Base-by-base conservation (phyloP, 139 green algal genomes). In the Zygnema circumcarinatum region DNA sequence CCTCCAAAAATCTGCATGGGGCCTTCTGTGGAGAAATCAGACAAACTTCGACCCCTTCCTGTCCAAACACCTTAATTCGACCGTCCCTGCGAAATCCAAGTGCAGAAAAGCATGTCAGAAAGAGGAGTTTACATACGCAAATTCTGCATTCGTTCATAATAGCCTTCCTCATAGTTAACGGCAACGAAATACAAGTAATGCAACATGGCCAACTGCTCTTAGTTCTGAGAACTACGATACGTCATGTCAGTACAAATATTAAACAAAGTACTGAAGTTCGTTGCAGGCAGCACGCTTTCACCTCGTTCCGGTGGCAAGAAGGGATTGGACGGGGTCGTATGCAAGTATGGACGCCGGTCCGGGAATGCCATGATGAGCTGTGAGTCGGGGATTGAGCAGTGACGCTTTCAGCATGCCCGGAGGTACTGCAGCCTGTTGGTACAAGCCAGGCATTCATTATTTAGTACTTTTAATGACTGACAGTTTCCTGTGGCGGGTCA, bases 291-390 rank as follows among this genome's bases (percentile, higher is more conserved):
- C n/a, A n/a, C n/a, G n/a, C n/a, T n/a, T n/a, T n/a, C 33, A 88
- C 82, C 82, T 86, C 22, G 82, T 84, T 29, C 73, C 82, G 32
- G 76, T 38, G 36, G 82, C 72, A 29, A 88, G 82, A 47, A 88
- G 67, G 2, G 31, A 53, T 35, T 88, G 82, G n/a, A 88, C 31
- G 2, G 82, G 82, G 3, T 88, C 82, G 38, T 85, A 88, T 33
- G 82, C 82, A 1, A 88, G 82, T 21, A 85, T 38, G n/a, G 31
- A 67, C 20, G 82, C 53, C 7, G 67, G 31, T 35, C 36, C 36
- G 25, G 82, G 82, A 25, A 88, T 52, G 67, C 82, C 82, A 42
- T 84, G 68, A 33, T 88, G 82, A 38, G 67, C 82, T n/a, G 36
- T 47, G 40, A 88, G 38, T 29, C 67, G 82, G 29, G 82, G 82